A percentile compares a stretch with the other conserved stretches of the same genome.
These are phyloP conservation scores for Elymus sibiricus DNA, from an alignment of 176 grass and related monocot genomes.

Conservation along the genomic window DNA sequence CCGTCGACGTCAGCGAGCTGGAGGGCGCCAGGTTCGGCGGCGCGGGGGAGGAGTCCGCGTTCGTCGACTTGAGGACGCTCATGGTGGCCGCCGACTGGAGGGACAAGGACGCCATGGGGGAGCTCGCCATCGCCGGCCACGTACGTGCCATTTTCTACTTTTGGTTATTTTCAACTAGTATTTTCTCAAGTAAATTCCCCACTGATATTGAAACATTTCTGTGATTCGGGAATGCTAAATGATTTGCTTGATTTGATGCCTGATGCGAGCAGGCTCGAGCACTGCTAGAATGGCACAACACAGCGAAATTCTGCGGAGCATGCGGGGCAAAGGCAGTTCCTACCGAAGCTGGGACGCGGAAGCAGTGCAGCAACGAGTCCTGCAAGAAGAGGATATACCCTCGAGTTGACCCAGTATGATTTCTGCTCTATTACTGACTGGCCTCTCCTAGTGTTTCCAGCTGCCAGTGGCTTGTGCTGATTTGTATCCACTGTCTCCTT, in stretches of 20 bases:
- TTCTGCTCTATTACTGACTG: background rate
- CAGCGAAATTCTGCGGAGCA: constrained; percentile 66
- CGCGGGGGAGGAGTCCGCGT: constrained; percentile 46
- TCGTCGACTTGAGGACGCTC: constrained; percentile 81
- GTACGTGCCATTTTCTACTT: constrained; percentile 16
- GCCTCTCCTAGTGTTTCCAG: background rate
- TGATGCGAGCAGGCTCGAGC: constrained; percentile 56
- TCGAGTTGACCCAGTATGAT: constrained; percentile 74
- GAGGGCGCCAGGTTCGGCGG: constrained; percentile 23
- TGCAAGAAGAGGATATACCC: constrained; percentile 93
- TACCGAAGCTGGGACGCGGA: constrained; percentile 75
- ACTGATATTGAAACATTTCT: background rate
- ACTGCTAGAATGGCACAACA: constrained; percentile 80
- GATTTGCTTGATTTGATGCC: background rate
- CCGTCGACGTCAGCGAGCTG: constrained; percentile 46
- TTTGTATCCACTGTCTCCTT: background rate
- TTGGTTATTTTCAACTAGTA: background rate
- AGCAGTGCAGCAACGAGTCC: constrained; percentile 67
- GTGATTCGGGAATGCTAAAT: background rate
- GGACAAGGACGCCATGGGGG: constrained; percentile 57
- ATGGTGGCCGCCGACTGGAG: constrained; percentile 91
- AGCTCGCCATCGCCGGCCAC: constrained; percentile 79
- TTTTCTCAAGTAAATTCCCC: background rate
- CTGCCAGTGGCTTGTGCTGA: background rate
- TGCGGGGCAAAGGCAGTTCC: constrained; percentile 65